Base-by-base conservation (phyloP, 441 rosid genomes). In the Oxalis stricta region DNA sequence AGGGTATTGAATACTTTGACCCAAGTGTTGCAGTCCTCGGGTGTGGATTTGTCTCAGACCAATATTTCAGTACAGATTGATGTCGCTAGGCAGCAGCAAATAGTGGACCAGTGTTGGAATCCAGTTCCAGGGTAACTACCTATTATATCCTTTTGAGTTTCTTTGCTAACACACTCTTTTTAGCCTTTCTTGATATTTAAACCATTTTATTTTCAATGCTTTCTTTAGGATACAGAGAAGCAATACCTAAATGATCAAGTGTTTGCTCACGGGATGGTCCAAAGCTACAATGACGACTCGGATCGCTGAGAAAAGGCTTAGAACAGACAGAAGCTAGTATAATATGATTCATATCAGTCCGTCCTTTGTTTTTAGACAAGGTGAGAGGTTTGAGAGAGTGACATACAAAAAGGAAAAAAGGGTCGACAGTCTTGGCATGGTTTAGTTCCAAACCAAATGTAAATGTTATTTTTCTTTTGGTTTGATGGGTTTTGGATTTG, bases 11-110 rank as follows among this genome's bases (percentile, higher is more conserved):
- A 54, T 38, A 50, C 46, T 45, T 44, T 77, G 55, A 77, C 60
- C 19, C 67, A 63, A 55, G 69, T 61, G 11, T 51, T 77, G 48
- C 70, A 45, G 32, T 69, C 78, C 43, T 71, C 73, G 6, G 77
- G 78, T 34, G 74, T 77, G 60, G 70, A 77, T 38, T 39, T 73
- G 60, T 64, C 76, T 24, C 70, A 61, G 56, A 52, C 81, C 8
- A 48, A 28, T 53, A 60, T 77, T 52, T 61, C 76, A 15, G 81
- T 77, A 50, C 54, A 73, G 46, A 55, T 77, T 54, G 71, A 65
- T 53, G 74, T 71, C 37, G 49, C 66, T 18, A 84, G 68, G 67
- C 68, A 29, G n/a, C n/a, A 36, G 44, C 32, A 50, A 68, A 52
- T 44, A 33, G 13, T 35, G 62, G 54, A 22, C n/a, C 41, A 22